Base-by-base conservation (phyloP, 2,329 filamentous ascomycete genomes). In the Ceratocystis lukuohia region DNA sequence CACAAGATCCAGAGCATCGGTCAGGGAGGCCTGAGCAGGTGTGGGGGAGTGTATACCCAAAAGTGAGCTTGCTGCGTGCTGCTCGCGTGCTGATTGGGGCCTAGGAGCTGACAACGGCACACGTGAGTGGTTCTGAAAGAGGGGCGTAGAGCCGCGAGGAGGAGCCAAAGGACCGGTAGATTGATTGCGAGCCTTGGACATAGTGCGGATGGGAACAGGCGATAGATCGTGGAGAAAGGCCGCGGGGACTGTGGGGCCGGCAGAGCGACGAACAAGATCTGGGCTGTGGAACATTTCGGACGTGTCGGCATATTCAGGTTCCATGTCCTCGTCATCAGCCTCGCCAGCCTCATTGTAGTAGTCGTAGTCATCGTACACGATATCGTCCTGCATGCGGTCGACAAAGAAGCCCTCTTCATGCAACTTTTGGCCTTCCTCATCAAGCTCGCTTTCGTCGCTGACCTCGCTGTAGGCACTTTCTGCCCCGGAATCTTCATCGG, bases 311-410 rank as follows among this genome's bases (percentile, higher is more conserved):
- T 62, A 62, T 10, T 48, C 41, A n/a, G 61, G 41, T 1, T 62
- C 20, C 22, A 46, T 59, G 66, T 63, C 62, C 37, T 67, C 64
- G n/a, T n/a, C 28, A 30, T 59, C 56, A 17, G 8, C 22, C n/a
- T 57, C 53, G 25, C 30, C 15, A 10, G 7, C 56, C 7, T 37
- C 56, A 59, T 59, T 59, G 56, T 59, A 30, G 25, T 59, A 59
- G 56, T 59, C 37, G 33, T 30, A 33, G 64, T 57, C 50, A 12
- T 56, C 50, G n/a, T 66, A 70, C 57, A 37, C 46, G 57, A 45
- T 67, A 67, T 59, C 41, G 56, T 66, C 56, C 12, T 37, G 25
- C 25, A 59, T 59, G 30, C 25, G n/a, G 56, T 30, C 56, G 17
- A 10, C 22, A 25, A 59, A 59, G 56, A 59, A 59, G 56, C 56